A percentile compares a stretch with the other conserved stretches of the same genome.
These are phyloP conservation scores for Pythium periplocum DNA, from an alignment of 352 stramenopile genomes.

Conservation along the genomic window DNA sequence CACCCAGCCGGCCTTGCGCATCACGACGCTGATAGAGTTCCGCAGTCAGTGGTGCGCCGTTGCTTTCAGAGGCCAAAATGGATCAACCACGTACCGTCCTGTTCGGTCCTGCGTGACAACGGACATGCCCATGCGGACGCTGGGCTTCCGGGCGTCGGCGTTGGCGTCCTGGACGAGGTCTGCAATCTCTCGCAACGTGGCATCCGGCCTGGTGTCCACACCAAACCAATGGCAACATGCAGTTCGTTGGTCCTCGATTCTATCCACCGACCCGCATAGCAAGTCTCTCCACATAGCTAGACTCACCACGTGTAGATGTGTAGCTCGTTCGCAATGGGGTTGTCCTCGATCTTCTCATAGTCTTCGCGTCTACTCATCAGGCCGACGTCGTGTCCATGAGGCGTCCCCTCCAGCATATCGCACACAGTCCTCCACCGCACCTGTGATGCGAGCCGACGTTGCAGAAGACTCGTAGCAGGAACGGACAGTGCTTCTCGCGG, in stretches of 20 bases:
- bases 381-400: background rate
- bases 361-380: constrained; percentile 37
- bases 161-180: constrained; percentile 70
- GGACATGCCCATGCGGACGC: constrained; percentile 52
- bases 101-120: constrained; percentile 48
- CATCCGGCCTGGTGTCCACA: constrained; percentile 38
- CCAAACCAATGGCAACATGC: background rate
- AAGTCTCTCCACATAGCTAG: background rate
- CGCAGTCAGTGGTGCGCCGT: too few species aligned
- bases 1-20: constrained; percentile 62
- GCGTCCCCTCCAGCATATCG: background rate
- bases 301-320: constrained; percentile 71
- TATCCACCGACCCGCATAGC: too few species aligned
- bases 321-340: constrained; percentile 49
- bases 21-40: constrained; percentile 25
- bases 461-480: constrained; percentile 68
- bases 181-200: constrained; percentile 61
- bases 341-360: constrained; percentile 49
- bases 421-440: constrained; percentile 14
- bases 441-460: constrained; percentile 44
- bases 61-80: too few species aligned
- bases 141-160: constrained; percentile 41
- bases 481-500: constrained; percentile 65
- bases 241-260: too few species aligned
- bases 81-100: constrained; percentile 24